Base-by-base conservation (phyloP, 257 asterid species). In the Przewalskia tangutica region DNA sequence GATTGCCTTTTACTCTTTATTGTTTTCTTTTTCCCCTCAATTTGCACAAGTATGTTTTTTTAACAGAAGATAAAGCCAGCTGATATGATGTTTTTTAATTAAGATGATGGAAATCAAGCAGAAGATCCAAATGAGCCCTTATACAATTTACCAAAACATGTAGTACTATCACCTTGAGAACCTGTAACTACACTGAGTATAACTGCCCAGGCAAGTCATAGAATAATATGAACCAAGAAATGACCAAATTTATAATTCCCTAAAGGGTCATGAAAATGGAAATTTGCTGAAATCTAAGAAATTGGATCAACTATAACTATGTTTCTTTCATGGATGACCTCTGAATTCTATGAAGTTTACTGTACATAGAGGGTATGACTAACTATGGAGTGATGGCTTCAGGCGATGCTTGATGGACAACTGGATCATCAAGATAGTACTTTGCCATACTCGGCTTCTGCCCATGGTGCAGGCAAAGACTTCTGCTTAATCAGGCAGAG, bases 401-500 rank as follows among this genome's bases (percentile, higher is more conserved):
- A 4, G 88, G 85, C 1, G 90, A 85, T n/a, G 86, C 91, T 14
- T 54, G 85, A 9, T 7, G 53, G 53, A 9, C 98, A 6, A 18
- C 38, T 2, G 96, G 89, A 46, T 94, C 98, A 7, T 94, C 97
- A 0, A 94, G 91, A 80, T 92, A 94, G 63, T 94, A 94, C 64
- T 89, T 91, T 0, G 98, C 97, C 93, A 88, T 90, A 77, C 98
- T 92, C 12, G 98, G 98, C 81, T 93, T 93, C 82, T 91, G 95
- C 8, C 98, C 98, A 94, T 97, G 0, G 98, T 91, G 86, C 96
- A 94, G 4, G 98, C 98, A 7, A 92, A 94, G 1, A 94, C 91
- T 80, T 89, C 91, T 0, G 93, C 89, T 4, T 73, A 82, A 1
- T 85, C 90, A 0, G 93, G 88, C 64, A 91, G 66, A 2, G 88